Base-by-base conservation (phyloP, 163 green algal species). In the Volvox carteri region DNA sequence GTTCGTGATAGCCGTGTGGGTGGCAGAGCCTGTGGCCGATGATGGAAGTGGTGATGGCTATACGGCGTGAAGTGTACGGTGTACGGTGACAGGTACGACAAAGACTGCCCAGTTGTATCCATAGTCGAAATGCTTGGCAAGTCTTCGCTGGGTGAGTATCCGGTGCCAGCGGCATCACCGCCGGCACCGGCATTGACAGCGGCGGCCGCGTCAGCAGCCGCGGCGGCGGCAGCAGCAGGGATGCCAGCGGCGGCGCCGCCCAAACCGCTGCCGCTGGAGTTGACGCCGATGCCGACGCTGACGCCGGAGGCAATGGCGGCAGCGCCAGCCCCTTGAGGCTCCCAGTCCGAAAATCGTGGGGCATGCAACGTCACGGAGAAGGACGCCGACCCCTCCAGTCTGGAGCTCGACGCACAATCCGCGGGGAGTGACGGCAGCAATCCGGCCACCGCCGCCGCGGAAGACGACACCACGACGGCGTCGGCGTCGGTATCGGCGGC, bases 291-390 rank as follows among this genome's bases (percentile, higher is more conserved):
- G 7, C 62, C n/a, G n/a, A 33, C 62, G 8, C 54, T 65, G 54
- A 19, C 54, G 2, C 5, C 54, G 54, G 60, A 72, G 18, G 28
- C 11, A 28, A 72, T 7, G 60, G 60, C 23, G 9, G 60, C 28
- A 28, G 60, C 35, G 3, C 1, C 60, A 23, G 60, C 60, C 23
- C 23, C 37, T 19, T 72, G 60, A 11, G 60, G 65, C 65, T 75
- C 65, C 65, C 65, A 75, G 30, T 75, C 65, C 12, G 65, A 44
- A 35, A 48, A 75, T 11, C 65, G 65, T 12, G 30, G 16, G 18
- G 39, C 39, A 28, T 78, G 70, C 14, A 78, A 41, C 39, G 70
- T 58, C 70, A 78, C 70, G 4, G 70, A 78, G 21, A 78, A 42
- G 14, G 70, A 37, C 9, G 68, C 18, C 12, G 68, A 77, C 9